phyloP scores from a whole-genome alignment of 768 basidiomycete species.

The Psilocybe tampanensis region DNA sequence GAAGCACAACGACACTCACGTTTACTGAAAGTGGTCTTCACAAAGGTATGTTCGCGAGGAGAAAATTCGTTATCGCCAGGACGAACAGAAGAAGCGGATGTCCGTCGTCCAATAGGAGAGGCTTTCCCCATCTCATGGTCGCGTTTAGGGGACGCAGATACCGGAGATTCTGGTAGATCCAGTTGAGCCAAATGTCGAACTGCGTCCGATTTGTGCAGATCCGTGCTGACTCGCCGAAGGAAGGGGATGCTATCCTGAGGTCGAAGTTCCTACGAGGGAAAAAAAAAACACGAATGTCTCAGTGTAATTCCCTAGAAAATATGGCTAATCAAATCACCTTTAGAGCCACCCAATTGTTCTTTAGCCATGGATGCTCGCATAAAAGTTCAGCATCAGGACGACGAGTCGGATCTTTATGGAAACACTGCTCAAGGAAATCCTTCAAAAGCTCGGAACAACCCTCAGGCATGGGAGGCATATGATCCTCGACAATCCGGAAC shows the following conservation, averaged over 20 bases:
- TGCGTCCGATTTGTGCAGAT: conserved; percentile 74
- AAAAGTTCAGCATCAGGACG: conserved; percentile 86
- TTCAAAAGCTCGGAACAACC: conserved; percentile 73
- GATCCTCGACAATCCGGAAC: conserved; percentile 97
- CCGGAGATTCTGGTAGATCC: conserved; percentile 46
- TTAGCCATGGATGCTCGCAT: conserved; percentile 92
- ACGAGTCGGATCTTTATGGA: conserved; percentile 81
- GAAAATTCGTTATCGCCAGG: conserved; percentile 52
- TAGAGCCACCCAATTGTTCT: conserved; percentile 74
- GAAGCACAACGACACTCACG: conserved; percentile 51
- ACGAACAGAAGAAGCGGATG: conserved; percentile 41
- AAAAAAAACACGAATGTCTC: neutral
- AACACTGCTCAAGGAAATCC: conserved; percentile 86
- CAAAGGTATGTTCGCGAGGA: conserved; percentile 78
- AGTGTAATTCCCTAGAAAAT: neutral
- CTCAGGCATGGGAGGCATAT: conserved; percentile 84
- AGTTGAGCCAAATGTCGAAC: conserved; percentile 53
- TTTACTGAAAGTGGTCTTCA: conserved; percentile 92
- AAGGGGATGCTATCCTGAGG: conserved; percentile 96
- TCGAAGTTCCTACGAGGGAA: conserved; percentile 62
- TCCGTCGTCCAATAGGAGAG: conserved; percentile 40
- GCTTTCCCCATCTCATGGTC: conserved; percentile 35
- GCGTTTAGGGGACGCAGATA: conserved; percentile 35
- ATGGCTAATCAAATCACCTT: conserved; percentile 51
- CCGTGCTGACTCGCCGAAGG: conserved; percentile 87